Base-by-base conservation (phyloP, 345 rosid genomes). In the Murraya paniculata region DNA sequence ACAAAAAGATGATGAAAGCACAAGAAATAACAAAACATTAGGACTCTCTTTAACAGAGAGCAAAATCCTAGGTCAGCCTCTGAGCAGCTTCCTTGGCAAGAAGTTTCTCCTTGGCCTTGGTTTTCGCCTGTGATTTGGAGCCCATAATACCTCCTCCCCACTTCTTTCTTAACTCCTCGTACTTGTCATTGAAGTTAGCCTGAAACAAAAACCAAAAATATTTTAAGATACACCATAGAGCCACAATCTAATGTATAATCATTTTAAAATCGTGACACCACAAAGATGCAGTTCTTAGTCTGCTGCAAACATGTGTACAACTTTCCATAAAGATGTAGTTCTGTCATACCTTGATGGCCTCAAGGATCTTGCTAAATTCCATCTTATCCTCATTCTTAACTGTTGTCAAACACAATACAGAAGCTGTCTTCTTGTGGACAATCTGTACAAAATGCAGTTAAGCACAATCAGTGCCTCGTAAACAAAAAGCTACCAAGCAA, bases 141-240 rank as follows among this genome's bases (percentile, higher is more conserved):
- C 96, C 94, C 96, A 92, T 92, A 22, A 92, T 87, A 13, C 96
- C 96, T 67, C 97, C 97, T 33, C 97, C 97, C 97, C 97, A 90
- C 79, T 87, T 92, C 91, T 92, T 92, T 48, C 94, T 87, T 81
- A 85, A 80, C 86, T 92, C 97, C 9, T 92, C 96, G 25, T 75
- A 92, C 86, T 92, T 92, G 87, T 90, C 92, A 4, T 90, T 89
- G 79, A 92, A 92, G 89, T 89, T 90, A 0, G 95, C 95, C 95
- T 91, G 73, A 45, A 33, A 59, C 8, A 58, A 31, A 22, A 57
- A 10, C 21, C 18, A n/a, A 1, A 80, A 78, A 41, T 71, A 81
- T 58, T 76, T 31, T 33, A 16, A 14, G 4, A 65, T 28, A n/a
- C 4, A 67, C 7, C 41, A 57, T 66, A 35, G 21, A 13, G 2